Percentiles rank a stretch among this genome's conserved stretches.
These are phyloP conservation scores for Pisolithus thermaeus DNA, from an alignment of 1,284 basidiomycete species.

Conservation along the genomic window DNA sequence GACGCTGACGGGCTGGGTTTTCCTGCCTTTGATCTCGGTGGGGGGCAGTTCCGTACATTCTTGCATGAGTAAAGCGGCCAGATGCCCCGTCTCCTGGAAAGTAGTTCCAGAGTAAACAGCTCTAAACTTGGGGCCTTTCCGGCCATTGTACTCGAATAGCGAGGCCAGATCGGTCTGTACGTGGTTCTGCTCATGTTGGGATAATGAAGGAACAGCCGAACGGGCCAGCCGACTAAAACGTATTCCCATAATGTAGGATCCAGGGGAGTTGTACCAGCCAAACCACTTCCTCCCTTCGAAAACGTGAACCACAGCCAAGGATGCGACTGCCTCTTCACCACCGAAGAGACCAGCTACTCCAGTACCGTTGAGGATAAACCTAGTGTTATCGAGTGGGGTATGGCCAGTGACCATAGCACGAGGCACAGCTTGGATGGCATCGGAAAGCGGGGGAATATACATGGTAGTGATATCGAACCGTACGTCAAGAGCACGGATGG, in stretches of 20 bases:
- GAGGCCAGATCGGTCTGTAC: conserved; percentile 8
- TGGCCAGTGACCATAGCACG: not conserved
- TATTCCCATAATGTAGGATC: conserved; percentile 15
- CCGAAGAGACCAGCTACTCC: not conserved
- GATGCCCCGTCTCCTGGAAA: conserved; percentile 14
- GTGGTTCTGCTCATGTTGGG: too few relatives aligned
- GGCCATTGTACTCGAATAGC: conserved; percentile 12
- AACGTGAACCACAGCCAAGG: conserved; percentile 16
- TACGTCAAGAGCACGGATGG: too few relatives aligned
- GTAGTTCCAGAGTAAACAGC: conserved; percentile 21
- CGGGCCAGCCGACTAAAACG: conserved; percentile 12
- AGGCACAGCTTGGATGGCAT: not conserved
- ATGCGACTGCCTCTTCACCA: not conserved
- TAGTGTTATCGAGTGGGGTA: not conserved
- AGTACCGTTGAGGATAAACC: not conserved
- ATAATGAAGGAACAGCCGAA: conserved; percentile 12
- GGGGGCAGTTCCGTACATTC: conserved; percentile 4
- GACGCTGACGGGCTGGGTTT: conserved; percentile 9
- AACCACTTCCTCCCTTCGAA: conserved; percentile 14
- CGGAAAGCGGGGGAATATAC: not conserved
- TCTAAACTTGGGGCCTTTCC: conserved; percentile 16
- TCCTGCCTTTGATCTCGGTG: not conserved
- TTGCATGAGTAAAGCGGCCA: conserved; percentile 15
- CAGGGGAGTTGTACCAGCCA: conserved; percentile 22
- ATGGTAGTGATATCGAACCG: not conserved